Evolutionary conservation across 2,329 filamentous ascomycete genomes (phyloP).

Genomic region (Fusarium pseudoanthophilum): DNA sequence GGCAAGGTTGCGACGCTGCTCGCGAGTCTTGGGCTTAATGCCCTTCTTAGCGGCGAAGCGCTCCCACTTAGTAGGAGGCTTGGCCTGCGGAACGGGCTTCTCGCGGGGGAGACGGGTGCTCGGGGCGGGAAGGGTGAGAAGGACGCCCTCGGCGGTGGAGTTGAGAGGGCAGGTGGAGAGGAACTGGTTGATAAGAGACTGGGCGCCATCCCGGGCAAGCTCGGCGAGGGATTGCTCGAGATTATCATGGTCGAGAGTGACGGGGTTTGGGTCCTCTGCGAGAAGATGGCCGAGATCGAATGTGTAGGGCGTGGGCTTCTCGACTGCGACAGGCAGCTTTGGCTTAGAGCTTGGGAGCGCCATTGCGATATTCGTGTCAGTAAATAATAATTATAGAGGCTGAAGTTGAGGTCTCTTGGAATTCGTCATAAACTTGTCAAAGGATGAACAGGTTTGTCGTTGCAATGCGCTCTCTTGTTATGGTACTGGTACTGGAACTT

Average conservation of each 20-base stretch:
- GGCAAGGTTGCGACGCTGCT: slow-evolving; percentile 77
- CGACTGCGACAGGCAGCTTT: slow-evolving; percentile 72
- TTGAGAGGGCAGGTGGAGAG: slow-evolving; percentile 86
- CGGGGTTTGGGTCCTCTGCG: slow-evolving; percentile 86
- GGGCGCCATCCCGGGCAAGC: slow-evolving; percentile 87
- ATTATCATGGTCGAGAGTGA: slow-evolving; percentile 63
- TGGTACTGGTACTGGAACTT: slow-evolving; percentile 37
- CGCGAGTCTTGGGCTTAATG: slow-evolving; percentile 87
- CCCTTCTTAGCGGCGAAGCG: slow-evolving; percentile 97
- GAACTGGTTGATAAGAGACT: slow-evolving; percentile 93
- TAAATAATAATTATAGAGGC: neutral
- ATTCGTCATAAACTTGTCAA: neutral
- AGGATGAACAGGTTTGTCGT: neutral
- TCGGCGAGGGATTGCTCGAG: slow-evolving; percentile 76
- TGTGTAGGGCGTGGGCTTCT: slow-evolving; percentile 88
- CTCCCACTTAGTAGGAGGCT: slow-evolving; percentile 93
- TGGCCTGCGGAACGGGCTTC: slow-evolving; percentile 86
- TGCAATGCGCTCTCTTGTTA: slow-evolving; percentile 16
- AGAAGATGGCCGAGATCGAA: slow-evolving; percentile 93
- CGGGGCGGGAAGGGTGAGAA: slow-evolving; percentile 78
- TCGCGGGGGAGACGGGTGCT: slow-evolving; percentile 83
- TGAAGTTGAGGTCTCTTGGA: neutral
- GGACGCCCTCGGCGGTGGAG: slow-evolving; percentile 75
- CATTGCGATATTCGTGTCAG: slow-evolving; percentile 43
- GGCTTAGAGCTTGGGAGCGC: slow-evolving; percentile 52